Conservation (phyloP, 257 asterid species). For the Craterostigma plantagineum region DNA sequence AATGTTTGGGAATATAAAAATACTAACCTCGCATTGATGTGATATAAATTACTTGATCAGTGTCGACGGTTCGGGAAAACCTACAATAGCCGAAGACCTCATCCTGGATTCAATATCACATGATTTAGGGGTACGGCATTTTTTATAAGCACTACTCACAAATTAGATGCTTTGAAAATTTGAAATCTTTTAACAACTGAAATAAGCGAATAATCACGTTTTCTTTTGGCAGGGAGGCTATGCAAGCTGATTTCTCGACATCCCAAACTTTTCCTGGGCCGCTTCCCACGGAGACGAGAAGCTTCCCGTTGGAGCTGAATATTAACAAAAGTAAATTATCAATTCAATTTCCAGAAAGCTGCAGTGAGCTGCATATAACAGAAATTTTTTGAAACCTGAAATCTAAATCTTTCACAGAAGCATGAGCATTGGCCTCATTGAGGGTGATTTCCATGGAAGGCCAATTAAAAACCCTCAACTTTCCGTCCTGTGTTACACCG, state of each 20-base stretch:
- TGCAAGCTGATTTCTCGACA: slow-evolving; percentile 27
- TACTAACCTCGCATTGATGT: slow-evolving; percentile 47
- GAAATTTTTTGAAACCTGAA: slow-evolving; percentile 41
- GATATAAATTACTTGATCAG: slow-evolving; percentile 46
- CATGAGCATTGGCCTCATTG: slow-evolving; percentile 41
- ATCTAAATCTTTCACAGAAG: slow-evolving; percentile 76
- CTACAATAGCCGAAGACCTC: slow-evolving; percentile 64
- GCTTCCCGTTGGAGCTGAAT: slow-evolving; percentile 72
- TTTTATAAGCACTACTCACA: too few species aligned
- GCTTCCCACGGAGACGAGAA: slow-evolving; percentile 77
- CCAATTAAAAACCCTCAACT: slow-evolving; percentile 81
- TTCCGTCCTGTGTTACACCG: slow-evolving; percentile 62
- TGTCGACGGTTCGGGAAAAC: slow-evolving; percentile 32
- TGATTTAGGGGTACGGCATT: too few species aligned
- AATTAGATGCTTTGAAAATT: too few species aligned
- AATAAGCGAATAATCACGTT: slow-evolving; percentile 19
- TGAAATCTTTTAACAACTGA: too few species aligned
- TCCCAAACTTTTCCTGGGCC: slow-evolving; percentile 90
- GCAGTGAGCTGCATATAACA: too few species aligned
- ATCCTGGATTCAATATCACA: slow-evolving; percentile 22
- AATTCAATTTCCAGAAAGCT: too few species aligned
- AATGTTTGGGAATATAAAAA: slow-evolving; percentile 2
- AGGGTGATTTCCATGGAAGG: slow-evolving; percentile 64
- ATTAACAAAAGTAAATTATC: too few species aligned
- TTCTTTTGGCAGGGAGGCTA: slow-evolving; percentile 54